Percentiles rank a stretch among this genome's conserved stretches.
phyloP scores from a whole-genome alignment of 345 rosid species.

The Eutrema yunnanense region DNA sequence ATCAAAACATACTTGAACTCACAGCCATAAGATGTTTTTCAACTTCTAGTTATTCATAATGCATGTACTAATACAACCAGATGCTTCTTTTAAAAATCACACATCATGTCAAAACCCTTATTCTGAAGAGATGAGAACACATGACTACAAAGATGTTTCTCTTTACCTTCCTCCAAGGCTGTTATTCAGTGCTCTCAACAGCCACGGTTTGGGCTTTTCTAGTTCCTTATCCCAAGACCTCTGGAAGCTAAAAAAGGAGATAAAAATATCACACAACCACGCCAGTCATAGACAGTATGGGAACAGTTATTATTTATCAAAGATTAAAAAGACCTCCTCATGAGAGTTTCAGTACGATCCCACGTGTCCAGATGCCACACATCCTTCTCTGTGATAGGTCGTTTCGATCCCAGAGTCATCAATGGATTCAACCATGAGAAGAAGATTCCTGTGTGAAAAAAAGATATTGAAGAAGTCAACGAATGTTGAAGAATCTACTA shows the following conservation, averaged over 20 bases:
- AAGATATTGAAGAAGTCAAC: constrained; percentile 1
- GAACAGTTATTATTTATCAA: constrained; percentile 3
- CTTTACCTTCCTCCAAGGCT: constrained; percentile 92
- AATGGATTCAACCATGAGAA: constrained; percentile 89
- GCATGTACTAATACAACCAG: not conserved
- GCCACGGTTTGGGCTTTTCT: constrained; percentile 79
- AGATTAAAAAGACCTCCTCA: constrained; percentile 42
- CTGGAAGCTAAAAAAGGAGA: constrained; percentile 55
- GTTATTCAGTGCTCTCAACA: constrained; percentile 66
- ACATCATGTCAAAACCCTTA: not conserved
- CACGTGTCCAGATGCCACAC: constrained; percentile 88
- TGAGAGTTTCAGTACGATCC: constrained; percentile 88
- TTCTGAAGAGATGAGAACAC: not conserved
- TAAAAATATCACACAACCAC: constrained; percentile 19
- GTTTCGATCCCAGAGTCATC: constrained; percentile 80
- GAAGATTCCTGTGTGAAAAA: constrained; percentile 37
- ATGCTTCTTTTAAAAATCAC: not conserved
- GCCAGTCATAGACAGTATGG: constrained; percentile 10
- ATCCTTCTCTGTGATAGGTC: constrained; percentile 91
- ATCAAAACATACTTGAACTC: not conserved
- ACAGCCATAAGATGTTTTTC: not conserved
- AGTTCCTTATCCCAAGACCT: constrained; percentile 82
- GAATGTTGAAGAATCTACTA: constrained; percentile 1
- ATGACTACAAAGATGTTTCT: not conserved
- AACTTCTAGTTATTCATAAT: constrained; percentile 5